Evolutionary conservation across 768 basidiomycete genomes (phyloP), one percentile per base, ranked within the genome.

Genomic region (Termitomyces sp.): DNA sequence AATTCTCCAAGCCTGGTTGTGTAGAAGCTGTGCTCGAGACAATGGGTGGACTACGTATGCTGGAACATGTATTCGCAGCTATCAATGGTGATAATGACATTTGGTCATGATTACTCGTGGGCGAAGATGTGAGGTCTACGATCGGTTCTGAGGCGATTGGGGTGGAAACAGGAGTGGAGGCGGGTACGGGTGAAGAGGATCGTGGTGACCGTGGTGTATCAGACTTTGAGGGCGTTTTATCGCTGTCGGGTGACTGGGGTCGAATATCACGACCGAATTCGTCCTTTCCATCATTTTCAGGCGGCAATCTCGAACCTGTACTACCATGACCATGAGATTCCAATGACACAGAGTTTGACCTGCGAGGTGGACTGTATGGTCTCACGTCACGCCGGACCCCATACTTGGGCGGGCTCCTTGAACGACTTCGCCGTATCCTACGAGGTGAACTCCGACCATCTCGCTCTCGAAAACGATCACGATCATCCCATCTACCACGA

Each of bases 241-340:
- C 64, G 23, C 63, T 63, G 21, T 66, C 67, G 46, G 79, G 74
- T 40, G 87, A 84, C 42, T 73, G 70, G 37, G 80, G 73, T 63
- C 90, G 79, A 66, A 91, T 78, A 68, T 92, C 89, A 64, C 91
- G 85, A 62, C 91, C 90, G 71, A 93, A 93, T 70, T 93, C 90
- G 79, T 93, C 90, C 71, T 84, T 90, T 56, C 74, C 84, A n/a
- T 68, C 82, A 21, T 66, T 66, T 49, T 66, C 51, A 60, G 61
- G 66, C 46, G 55, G 61, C 23, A 64, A 35, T 41, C 43, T 47
- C 6, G 45, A 43, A 40, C 64, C 63, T 50, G 65, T 54, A 54
- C 67, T 62, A 63, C 68, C 59, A 60, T 61, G 65, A 50, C 65
- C 54, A 44, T 62, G 64, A 54, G 68, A 30, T 46, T 35, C 53